Base-by-base conservation (phyloP, 2,329 filamentous ascomycete species). In the Xylaria sp. region DNA sequence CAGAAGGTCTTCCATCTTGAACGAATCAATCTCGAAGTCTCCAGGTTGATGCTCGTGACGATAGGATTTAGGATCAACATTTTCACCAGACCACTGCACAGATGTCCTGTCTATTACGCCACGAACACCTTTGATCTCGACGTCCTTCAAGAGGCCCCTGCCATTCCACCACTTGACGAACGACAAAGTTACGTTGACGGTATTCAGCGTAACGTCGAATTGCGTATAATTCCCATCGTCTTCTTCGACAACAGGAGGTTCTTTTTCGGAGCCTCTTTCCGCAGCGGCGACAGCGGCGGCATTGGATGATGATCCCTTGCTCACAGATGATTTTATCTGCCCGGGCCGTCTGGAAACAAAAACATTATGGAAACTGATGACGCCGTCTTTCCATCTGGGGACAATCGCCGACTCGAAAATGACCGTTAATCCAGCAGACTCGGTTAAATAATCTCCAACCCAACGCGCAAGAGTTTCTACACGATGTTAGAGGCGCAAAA, bases 141-240 rank as follows among this genome's bases (percentile, higher is more conserved):
- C 95, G 74, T 98, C 92, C 70, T 92, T 89, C 8, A 99, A 81
- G 5, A 96, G 83, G 0, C 95, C 95, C 76, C 94, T 97, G 21
- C 95, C 94, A 70, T 97, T 98, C 87, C 96, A 96, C 95, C 95
- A 99, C 75, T 97, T 98, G n/a, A 93, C 84, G 70, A 99, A 98
- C 0, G 95, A 99, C 25, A 99, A 77, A 0, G 94, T 98, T 43
- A 99, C 94, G 72, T 99, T 97, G 65, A 99, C 92, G 0, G 92
- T 96, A 66, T 95, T 92, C 62, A 99, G 92, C 0, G 93, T 97
- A 15, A 99, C 82, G 73, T 99, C 95, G 70, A 97, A 99, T 70
- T 99, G 95, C 0, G 94, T 97, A 76, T 98, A 99, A 74, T 99
- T 99, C 17, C 92, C 92, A 73, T 98, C 94, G 72, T 98, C 94